Conservation (phyloP, 73 alveolate genomes). For the Tetrahymena malaccensis region DNA sequence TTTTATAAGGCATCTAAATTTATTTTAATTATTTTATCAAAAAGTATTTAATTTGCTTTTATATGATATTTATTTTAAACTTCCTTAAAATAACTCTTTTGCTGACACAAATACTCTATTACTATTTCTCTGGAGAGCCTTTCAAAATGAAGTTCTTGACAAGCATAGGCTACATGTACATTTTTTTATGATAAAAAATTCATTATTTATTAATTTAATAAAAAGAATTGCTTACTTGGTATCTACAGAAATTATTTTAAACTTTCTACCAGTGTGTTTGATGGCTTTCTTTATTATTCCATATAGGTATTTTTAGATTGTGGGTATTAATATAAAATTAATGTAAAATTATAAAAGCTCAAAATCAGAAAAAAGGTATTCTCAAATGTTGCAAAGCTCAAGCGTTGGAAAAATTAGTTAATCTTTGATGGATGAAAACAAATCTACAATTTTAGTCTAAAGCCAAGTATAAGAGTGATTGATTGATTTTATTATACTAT, state of each 20-base stretch:
- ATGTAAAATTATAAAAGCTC: neutral
- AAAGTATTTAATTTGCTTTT: neutral
- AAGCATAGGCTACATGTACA: neutral
- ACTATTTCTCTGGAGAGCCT: neutral
- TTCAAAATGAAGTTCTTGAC: neutral
- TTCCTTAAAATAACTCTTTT: neutral
- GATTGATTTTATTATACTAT: neutral
- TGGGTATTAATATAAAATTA: too few species aligned
- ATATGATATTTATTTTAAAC: neutral
- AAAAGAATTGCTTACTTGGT: neutral
- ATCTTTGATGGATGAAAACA: neutral
- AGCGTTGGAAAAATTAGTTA: neutral
- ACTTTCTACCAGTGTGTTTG: neutral
- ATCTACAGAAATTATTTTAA: neutral
- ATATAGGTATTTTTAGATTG: neutral
- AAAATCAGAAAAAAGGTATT: neutral
- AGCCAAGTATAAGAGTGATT: neutral
- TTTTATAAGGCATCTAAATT: neutral
- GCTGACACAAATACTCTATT: neutral
- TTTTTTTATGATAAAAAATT: neutral
- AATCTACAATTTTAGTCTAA: neutral
- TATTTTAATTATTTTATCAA: neutral
- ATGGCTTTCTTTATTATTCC: neutral
- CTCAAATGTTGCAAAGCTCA: neutral
- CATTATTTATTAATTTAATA: neutral